Conservation (phyloP, 1,284 basidiomycete genomes). For the Coriolopsis trogii region DNA sequence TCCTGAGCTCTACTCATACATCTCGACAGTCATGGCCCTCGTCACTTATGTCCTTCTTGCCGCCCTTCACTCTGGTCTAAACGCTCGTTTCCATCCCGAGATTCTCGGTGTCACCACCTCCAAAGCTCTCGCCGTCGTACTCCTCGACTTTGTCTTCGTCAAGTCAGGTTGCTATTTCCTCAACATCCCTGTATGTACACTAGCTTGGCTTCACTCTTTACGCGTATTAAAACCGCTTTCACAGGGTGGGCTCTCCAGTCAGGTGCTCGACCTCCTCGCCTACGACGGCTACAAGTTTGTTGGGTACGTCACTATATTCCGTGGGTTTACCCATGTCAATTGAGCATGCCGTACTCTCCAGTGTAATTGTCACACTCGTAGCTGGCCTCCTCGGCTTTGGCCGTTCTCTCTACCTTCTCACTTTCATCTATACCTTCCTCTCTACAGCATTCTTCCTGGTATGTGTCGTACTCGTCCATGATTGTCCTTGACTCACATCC, state of each 20-base stretch:
- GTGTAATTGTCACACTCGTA: constrained; percentile 73
- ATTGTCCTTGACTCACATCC: background rate
- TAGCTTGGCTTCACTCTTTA: background rate
- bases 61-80: constrained; percentile 84
- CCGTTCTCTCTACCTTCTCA: constrained; percentile 65
- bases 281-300: constrained; percentile 99
- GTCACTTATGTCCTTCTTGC: constrained; percentile 94
- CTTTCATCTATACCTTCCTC: constrained; percentile 85
- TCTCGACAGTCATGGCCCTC: constrained; percentile 83
- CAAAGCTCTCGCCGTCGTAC: constrained; percentile 78
- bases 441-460: constrained; percentile 96
- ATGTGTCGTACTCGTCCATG: constrained; percentile 34
- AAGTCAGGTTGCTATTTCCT: constrained; percentile 89
- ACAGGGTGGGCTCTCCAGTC: constrained; percentile 55
- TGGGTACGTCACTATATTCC: constrained; percentile 56
- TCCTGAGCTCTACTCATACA: constrained; percentile 11
- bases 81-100: constrained; percentile 86
- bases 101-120: constrained; percentile 88
- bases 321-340: background rate
- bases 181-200: constrained; percentile 32
- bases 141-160: constrained; percentile 88
- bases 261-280: constrained; percentile 72
- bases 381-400: constrained; percentile 64
- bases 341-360: constrained; percentile 30
- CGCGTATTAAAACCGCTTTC: background rate